Conservation (phyloP, 176 grass and related monocot genomes). For the Lolium multiflorum region DNA sequence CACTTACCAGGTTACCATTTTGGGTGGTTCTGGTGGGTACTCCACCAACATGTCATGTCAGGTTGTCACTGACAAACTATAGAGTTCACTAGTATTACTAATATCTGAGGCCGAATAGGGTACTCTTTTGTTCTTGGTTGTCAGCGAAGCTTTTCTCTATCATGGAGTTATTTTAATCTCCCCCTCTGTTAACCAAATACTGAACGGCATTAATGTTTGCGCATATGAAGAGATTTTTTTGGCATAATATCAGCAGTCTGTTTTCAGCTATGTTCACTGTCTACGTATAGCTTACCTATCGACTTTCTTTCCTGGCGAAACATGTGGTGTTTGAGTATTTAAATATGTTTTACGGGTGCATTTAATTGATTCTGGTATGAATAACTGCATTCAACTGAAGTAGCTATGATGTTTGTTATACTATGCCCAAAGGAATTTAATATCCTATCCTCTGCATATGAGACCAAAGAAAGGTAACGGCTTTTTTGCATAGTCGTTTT, state of each 20-base stretch:
- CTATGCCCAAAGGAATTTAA: slow-evolving; percentile 9
- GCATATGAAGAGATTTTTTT: background rate
- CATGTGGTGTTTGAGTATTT: background rate
- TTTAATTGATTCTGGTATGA: background rate
- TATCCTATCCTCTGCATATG: background rate
- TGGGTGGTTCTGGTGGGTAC: background rate
- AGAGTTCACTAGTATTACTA: background rate
- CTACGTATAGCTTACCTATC: background rate
- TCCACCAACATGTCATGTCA: background rate
- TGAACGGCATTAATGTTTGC: slow-evolving; percentile 4
- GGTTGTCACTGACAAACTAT: background rate
- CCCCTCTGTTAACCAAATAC: background rate
- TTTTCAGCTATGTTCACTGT: background rate
- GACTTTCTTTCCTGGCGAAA: background rate
- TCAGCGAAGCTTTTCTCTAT: background rate
- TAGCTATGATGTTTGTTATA: slow-evolving; percentile 6
- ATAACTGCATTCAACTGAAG: background rate
- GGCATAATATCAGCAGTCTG: slow-evolving; percentile 12
- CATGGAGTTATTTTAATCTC: background rate
- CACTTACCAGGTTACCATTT: background rate
- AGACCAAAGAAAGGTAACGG: background rate
- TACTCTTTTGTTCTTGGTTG: background rate
- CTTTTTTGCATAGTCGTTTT: background rate
- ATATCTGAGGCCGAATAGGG: background rate
- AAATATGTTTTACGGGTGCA: background rate